These are phyloP conservation scores for Tetrapisispora phaffii DNA, from an alignment of 805 yeast species.

Conservation along the genomic window DNA sequence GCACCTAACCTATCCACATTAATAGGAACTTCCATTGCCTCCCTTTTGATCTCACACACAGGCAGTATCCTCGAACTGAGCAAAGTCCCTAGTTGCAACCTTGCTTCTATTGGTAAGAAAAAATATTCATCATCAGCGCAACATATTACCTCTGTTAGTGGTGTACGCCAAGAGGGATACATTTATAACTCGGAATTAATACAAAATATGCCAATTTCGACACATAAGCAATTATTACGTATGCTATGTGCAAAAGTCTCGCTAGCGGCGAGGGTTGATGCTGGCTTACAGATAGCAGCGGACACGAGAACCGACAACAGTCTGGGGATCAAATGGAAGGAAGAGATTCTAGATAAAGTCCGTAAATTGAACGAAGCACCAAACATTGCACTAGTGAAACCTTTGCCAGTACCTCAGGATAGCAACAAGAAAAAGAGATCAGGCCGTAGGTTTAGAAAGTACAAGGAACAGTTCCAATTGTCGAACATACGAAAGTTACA, in stretches of 20 bases:
- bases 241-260: slow-evolving; percentile 71
- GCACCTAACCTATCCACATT: slow-evolving; percentile 77
- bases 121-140: slow-evolving; percentile 24
- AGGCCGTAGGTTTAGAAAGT: slow-evolving; percentile 69
- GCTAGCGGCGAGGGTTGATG: slow-evolving; percentile 76
- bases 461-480: slow-evolving; percentile 70
- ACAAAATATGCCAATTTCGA: slow-evolving; percentile 47
- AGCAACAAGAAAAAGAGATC: slow-evolving; percentile 74
- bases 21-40: slow-evolving; percentile 62
- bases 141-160: slow-evolving; percentile 31
- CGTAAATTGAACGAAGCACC: slow-evolving; percentile 76
- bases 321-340: slow-evolving; percentile 48
- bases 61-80: slow-evolving; percentile 65
- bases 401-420: slow-evolving; percentile 65
- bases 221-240: slow-evolving; percentile 61
- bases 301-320: slow-evolving; percentile 35
- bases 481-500: slow-evolving; percentile 77
- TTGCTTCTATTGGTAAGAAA: slow-evolving; percentile 63
- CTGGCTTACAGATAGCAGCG: slow-evolving; percentile 28
- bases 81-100: slow-evolving; percentile 69
- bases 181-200: slow-evolving; percentile 52
- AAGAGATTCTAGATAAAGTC: slow-evolving; percentile 53
- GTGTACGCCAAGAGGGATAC: slow-evolving; percentile 58
- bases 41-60: slow-evolving; percentile 56
- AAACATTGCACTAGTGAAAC: slow-evolving; percentile 55